Conservation (phyloP, 2,329 filamentous ascomycete genomes). For the Dothideomycetidae sp. region DNA sequence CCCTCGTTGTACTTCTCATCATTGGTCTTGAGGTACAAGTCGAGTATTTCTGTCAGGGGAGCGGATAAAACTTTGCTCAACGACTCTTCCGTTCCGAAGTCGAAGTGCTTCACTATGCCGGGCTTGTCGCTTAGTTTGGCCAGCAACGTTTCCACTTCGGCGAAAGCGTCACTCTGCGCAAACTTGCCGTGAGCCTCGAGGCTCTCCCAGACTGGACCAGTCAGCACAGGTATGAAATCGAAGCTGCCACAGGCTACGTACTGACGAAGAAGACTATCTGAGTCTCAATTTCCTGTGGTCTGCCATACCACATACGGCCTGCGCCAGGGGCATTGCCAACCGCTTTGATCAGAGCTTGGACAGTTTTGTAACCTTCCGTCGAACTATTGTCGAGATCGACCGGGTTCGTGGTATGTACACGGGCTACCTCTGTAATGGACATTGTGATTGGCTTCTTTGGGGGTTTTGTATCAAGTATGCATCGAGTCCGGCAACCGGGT, state of each 20-base stretch:
- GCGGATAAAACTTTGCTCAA: conserved; percentile 19
- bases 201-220: conserved; percentile 29
- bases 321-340: conserved; percentile 26
- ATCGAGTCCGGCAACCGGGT: too few species aligned
- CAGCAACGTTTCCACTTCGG: conserved; percentile 24
- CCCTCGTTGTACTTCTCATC: conserved; percentile 21
- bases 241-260: conserved; percentile 16
- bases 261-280: conserved; percentile 27
- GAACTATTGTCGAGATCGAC: conserved; percentile 20
- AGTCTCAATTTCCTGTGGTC: conserved; percentile 26
- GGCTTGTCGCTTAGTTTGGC: conserved; percentile 17
- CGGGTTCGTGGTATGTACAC: conserved; percentile 26
- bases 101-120: conserved; percentile 23
- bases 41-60: conserved; percentile 37
- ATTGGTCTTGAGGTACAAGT: conserved; percentile 29
- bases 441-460: too few species aligned
- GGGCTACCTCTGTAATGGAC: conserved; percentile 28
- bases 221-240: background rate
- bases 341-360: conserved; percentile 22
- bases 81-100: conserved; percentile 17
- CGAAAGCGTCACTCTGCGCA: conserved; percentile 24
- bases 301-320: conserved; percentile 24
- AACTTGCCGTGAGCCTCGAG: conserved; percentile 29
- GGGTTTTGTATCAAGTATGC: background rate
- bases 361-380: conserved; percentile 18